phyloP scores from a whole-genome alignment of 2,329 filamentous ascomycete genomes.

The Didymosphaeria variabile region DNA sequence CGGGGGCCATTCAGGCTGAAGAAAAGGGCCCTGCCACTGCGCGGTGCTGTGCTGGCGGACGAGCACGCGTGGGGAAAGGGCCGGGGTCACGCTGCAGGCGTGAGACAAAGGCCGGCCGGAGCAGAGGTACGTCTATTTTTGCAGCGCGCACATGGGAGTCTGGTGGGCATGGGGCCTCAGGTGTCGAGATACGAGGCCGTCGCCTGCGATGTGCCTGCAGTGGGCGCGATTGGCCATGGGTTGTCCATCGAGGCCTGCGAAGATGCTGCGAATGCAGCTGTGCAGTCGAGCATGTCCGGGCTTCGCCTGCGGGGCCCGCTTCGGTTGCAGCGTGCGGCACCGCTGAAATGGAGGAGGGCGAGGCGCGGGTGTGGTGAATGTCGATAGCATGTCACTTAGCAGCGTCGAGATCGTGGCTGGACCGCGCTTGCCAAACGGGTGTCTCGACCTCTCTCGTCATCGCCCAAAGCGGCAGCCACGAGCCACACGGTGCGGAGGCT shows the following conservation, averaged over 20 bases:
- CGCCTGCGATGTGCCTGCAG: no score
- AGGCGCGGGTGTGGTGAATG: background rate
- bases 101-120: conserved; percentile 11
- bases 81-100: conserved; percentile 15
- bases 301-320: background rate
- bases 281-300: conserved; percentile 4
- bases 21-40: background rate
- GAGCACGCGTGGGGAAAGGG: conserved; percentile 27
- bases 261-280: background rate
- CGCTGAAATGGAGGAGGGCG: background rate
- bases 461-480: conserved; percentile 6
- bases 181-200: conserved; percentile 7
- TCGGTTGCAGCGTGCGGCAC: background rate
- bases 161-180: background rate
- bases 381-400: background rate
- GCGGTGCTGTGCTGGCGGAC: conserved; percentile 14
- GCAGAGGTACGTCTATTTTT: conserved; percentile 30
- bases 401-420: background rate
- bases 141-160: conserved; percentile 8
- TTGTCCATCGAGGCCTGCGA: background rate
- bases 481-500: conserved; percentile 2
- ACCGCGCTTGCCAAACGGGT: background rate
- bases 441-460: conserved; percentile 5
- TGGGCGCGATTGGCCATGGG: background rate
- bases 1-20: conserved; percentile 28